Conservation (phyloP, 805 yeast genomes). For the Cyberlindnera nakhonratchasimensis region DNA sequence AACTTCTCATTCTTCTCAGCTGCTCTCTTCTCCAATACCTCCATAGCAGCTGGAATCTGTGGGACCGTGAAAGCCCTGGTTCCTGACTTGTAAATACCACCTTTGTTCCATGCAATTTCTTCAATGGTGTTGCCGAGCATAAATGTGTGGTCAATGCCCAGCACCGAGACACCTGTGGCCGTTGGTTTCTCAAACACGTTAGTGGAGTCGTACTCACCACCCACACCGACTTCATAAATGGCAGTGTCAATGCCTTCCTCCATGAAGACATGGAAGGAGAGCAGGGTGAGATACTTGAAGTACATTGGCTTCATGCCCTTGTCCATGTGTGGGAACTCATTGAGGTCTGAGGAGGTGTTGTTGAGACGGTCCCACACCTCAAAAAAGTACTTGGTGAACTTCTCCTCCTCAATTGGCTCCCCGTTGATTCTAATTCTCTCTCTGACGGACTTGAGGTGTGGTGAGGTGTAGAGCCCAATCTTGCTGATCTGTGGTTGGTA, state of each 20-base stretch:
- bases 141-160: slow-evolving; percentile 84
- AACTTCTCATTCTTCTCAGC: slow-evolving; percentile 53
- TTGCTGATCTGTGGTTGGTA: slow-evolving; percentile 49
- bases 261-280: slow-evolving; percentile 88
- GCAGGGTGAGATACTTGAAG: slow-evolving; percentile 82
- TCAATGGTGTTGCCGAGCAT: slow-evolving; percentile 84
- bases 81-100: slow-evolving; percentile 79
- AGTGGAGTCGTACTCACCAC: slow-evolving; percentile 97
- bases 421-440: slow-evolving; percentile 91
- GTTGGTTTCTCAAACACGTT: slow-evolving; percentile 78
- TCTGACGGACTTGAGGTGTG: slow-evolving; percentile 89
- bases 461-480: slow-evolving; percentile 93
- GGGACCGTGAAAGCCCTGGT: slow-evolving; percentile 65
- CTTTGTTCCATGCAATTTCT: slow-evolving; percentile 94
- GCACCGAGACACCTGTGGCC: slow-evolving; percentile 77
- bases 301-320: slow-evolving; percentile 82
- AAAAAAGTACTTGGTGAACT: slow-evolving; percentile 85
- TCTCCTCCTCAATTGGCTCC: slow-evolving; percentile 71
- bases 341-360: slow-evolving; percentile 49
- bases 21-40: slow-evolving; percentile 63
- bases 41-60: slow-evolving; percentile 54
- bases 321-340: slow-evolving; percentile 69
- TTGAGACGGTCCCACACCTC: slow-evolving; percentile 88
- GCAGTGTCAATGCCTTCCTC: slow-evolving; percentile 91
- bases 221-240: slow-evolving; percentile 96